phyloP scores from a whole-genome alignment of 108 stramenopile species.

The Bacterosira constricta region DNA sequence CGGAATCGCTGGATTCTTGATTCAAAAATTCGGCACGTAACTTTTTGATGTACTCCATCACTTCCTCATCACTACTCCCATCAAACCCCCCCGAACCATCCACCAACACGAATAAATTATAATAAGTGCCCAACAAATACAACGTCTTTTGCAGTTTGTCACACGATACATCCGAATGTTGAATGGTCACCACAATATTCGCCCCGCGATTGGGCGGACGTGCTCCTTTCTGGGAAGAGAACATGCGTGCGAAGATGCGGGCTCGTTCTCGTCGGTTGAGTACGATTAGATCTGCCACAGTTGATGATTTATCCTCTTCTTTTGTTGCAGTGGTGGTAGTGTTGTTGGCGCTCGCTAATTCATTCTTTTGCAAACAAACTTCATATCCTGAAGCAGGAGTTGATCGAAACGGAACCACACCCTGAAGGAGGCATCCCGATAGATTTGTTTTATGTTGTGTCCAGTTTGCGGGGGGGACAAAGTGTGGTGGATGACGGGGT shows the following conservation, averaged over 20 bases:
- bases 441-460: not conserved
- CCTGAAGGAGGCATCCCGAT: constrained; percentile 7
- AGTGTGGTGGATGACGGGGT: constrained; percentile 29
- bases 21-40: constrained; percentile 31
- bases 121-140: constrained; percentile 40
- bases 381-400: constrained; percentile 20
- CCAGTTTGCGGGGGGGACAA: not conserved
- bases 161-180: constrained; percentile 1
- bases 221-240: not conserved
- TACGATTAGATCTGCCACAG: constrained; percentile 1
- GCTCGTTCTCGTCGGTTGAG: constrained; percentile 35
- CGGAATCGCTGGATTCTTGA: no score
- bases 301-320: not conserved
- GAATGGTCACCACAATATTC: constrained; percentile 33
- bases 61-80: not conserved
- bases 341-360: not conserved
- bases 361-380: constrained; percentile 4
- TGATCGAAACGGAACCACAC: constrained; percentile 32
- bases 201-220: constrained; percentile 40
- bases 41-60: not conserved
- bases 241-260: constrained; percentile 37
- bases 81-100: not conserved
- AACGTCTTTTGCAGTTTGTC: constrained; percentile 31
- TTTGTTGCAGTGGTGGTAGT: not conserved
- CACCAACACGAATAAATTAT: constrained; percentile 42